These are phyloP conservation scores for Selaginella tamariscina DNA, from an alignment of 75 land plant species.

Conservation along the genomic window DNA sequence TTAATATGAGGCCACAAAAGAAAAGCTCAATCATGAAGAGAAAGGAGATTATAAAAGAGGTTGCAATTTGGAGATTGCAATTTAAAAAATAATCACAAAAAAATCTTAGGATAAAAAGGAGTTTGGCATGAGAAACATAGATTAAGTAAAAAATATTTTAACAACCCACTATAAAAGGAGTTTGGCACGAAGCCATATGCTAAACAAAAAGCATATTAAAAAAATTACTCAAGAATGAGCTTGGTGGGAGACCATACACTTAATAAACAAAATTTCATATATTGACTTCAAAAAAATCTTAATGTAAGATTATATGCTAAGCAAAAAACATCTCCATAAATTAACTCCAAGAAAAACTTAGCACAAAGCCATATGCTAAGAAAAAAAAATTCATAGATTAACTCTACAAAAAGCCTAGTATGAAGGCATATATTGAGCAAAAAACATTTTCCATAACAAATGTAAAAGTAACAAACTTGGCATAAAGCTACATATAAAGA, in stretches of 20 bases:
- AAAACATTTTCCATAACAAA: neutral
- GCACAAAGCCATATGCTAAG: neutral
- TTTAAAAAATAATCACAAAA: neutral
- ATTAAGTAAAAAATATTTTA: neutral
- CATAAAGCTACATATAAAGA: neutral
- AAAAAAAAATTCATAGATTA: neutral
- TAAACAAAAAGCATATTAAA: neutral
- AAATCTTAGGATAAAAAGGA: neutral
- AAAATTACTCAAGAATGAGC: neutral
- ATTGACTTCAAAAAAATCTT: neutral
- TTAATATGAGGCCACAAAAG: conserved; percentile 2
- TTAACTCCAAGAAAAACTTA: neutral
- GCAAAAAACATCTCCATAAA: neutral
- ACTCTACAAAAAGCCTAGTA: neutral
- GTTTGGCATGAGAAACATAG: neutral
- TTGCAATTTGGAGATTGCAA: no score
- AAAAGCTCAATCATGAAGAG: neutral
- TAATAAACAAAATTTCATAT: neutral
- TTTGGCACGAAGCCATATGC: neutral
- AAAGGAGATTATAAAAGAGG: neutral
- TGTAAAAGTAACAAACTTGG: no score
- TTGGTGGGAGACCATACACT: neutral
- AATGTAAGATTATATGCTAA: neutral
- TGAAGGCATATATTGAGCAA: neutral
- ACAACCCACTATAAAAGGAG: neutral